Evolutionary conservation across 352 stramenopile genomes (phyloP).

Genomic region (Globisporangium emineosum): DNA sequence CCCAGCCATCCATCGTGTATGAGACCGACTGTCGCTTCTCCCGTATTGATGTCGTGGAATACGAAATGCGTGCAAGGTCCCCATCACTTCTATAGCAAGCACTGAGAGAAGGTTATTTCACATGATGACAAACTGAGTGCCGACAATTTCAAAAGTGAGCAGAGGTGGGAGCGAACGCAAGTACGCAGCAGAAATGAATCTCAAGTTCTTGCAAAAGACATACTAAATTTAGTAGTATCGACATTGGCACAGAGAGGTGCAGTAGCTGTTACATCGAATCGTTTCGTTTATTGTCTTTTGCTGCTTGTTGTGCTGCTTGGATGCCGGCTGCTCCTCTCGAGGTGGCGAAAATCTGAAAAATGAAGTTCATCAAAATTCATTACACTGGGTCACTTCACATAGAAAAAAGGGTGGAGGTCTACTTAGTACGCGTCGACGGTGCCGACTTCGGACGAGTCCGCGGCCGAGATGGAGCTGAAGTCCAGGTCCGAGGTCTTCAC

Average conservation of each 20-base stretch:
- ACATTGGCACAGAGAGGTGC: not conserved
- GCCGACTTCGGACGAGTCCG: slow-evolving; percentile 17
- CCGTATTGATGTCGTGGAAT: too few species aligned
- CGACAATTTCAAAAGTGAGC: too few species aligned
- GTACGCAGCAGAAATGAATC: too few species aligned
- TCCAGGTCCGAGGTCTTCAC: slow-evolving; percentile 28
- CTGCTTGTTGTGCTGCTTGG: not conserved
- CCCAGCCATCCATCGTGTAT: too few species aligned
- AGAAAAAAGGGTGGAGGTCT: slow-evolving; percentile 17
- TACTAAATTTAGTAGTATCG: not conserved
- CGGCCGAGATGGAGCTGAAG: slow-evolving; percentile 25
- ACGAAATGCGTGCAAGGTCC: too few species aligned
- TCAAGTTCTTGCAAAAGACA: too few species aligned
- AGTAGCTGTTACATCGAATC: slow-evolving; percentile 1
- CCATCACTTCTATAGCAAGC: too few species aligned
- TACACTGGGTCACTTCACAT: slow-evolving; percentile 19
- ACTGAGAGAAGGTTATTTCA: too few species aligned
- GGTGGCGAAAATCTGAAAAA: not conserved
- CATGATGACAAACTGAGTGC: too few species aligned
- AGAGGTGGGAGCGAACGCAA: too few species aligned
- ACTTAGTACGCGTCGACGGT: slow-evolving; percentile 29
- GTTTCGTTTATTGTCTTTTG: not conserved
- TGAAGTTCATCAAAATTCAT: slow-evolving; percentile 3
- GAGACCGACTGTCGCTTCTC: too few species aligned
- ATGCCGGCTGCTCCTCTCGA: not conserved